These are phyloP conservation scores for Chytriomyces sp. DNA, from an alignment of 192 early-diverging fungal genomes.

Conservation along the genomic window DNA sequence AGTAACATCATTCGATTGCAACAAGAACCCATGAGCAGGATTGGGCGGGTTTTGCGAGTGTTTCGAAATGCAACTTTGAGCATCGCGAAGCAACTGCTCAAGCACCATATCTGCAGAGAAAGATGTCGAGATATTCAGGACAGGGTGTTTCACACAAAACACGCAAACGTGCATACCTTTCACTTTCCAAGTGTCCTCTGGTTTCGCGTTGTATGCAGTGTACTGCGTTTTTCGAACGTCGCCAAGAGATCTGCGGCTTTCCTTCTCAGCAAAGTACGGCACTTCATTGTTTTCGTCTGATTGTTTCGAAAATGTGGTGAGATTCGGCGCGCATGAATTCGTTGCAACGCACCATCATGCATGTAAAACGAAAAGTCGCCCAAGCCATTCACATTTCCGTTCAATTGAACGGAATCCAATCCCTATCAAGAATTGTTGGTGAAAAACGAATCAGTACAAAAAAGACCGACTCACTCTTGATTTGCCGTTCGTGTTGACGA, in stretches of 20 bases:
- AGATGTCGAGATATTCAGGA: background rate
- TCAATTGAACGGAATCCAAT: conserved; percentile 22
- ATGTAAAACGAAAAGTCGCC: conserved; percentile 73
- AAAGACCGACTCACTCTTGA: background rate
- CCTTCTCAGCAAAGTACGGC: conserved; percentile 14
- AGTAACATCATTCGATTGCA: conserved; percentile 33
- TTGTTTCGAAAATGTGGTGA: background rate
- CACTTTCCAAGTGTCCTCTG: conserved; percentile 59
- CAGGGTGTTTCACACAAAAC: background rate
- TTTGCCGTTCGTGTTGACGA: conserved; percentile 33
- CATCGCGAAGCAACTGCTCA: conserved; percentile 35
- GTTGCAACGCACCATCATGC: conserved; percentile 52
- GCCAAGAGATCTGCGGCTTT: conserved; percentile 12
- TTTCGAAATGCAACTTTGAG: conserved; percentile 25
- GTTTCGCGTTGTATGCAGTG: conserved; percentile 29
- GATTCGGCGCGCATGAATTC: background rate
- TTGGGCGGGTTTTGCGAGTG: conserved; percentile 15
- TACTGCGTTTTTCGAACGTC: conserved; percentile 28
- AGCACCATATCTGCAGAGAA: conserved; percentile 38
- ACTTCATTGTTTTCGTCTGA: conserved; percentile 13
- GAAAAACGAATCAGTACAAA: background rate
- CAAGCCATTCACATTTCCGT: conserved; percentile 54
- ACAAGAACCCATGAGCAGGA: conserved; percentile 38
- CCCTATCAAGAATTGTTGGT: background rate
- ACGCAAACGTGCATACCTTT: conserved; percentile 41